A percentile compares a stretch with the other conserved stretches of the same genome.
These are phyloP conservation scores for Blastocystis hominis DNA, from an alignment of 352 stramenopile genomes.

Conservation along the genomic window DNA sequence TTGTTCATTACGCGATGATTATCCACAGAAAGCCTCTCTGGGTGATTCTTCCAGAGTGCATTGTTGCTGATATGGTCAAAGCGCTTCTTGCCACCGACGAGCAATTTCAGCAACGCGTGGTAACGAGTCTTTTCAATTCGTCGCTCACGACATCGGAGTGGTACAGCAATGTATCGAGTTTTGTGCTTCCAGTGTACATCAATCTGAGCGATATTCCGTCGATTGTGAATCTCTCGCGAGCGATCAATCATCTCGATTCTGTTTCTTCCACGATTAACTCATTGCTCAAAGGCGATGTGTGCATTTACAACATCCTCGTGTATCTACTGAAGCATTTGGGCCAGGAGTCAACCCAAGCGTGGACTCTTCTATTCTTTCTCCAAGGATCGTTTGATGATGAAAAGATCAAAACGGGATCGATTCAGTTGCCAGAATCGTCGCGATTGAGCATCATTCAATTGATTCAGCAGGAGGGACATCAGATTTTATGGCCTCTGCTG, in stretches of 20 bases:
- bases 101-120: background rate
- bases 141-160: background rate
- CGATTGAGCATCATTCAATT: background rate
- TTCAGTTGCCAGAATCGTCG: background rate
- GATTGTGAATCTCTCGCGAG: background rate
- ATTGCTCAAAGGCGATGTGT: background rate
- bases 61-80: background rate
- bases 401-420: background rate
- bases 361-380: slow-evolving; percentile 20
- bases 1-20: slow-evolving; percentile 9
- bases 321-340: slow-evolving; percentile 25
- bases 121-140: background rate
- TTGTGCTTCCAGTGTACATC: slow-evolving; percentile 37
- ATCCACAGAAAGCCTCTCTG: background rate
- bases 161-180: background rate
- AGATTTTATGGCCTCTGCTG: background rate
- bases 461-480: slow-evolving; percentile 7
- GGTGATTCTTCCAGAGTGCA: background rate
- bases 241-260: background rate
- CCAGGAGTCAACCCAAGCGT: background rate
- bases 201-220: background rate
- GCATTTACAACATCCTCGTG: slow-evolving; percentile 41
- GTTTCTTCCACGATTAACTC: background rate
- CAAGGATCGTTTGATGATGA: background rate
- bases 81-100: background rate